These are phyloP conservation scores for Mycogone perniciosa DNA, from an alignment of 2,329 filamentous ascomycete species.

Conservation along the genomic window DNA sequence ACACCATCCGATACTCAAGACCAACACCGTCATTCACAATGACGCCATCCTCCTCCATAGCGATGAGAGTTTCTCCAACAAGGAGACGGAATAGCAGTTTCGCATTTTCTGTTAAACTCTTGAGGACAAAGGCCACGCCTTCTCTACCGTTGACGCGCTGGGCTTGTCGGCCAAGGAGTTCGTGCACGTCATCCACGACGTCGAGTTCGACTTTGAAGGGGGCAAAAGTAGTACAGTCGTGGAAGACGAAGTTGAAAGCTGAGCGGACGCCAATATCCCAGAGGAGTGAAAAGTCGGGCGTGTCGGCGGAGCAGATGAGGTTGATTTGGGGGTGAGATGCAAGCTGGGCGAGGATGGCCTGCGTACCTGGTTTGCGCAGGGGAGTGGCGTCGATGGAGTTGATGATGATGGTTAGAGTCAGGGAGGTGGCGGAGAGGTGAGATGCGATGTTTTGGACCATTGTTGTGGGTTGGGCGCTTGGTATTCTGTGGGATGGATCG, in stretches of 20 bases:
- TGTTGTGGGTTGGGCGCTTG: slow-evolving; percentile 58
- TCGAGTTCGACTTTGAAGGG: slow-evolving; percentile 69
- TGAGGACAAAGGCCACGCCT: slow-evolving; percentile 84
- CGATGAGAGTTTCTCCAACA: slow-evolving; percentile 73
- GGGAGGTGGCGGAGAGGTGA: slow-evolving; percentile 42
- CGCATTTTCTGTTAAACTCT: slow-evolving; percentile 86
- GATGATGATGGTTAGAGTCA: slow-evolving; percentile 61
- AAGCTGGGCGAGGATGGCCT: slow-evolving; percentile 69
- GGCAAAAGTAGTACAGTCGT: slow-evolving; percentile 87
- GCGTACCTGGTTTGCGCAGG: slow-evolving; percentile 63
- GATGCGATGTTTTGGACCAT: slow-evolving; percentile 62
- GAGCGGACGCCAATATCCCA: slow-evolving; percentile 86
- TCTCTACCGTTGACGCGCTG: slow-evolving; percentile 80
- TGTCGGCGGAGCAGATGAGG: slow-evolving; percentile 77
- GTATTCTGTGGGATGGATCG: slow-evolving; percentile 40
- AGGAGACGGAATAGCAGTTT: slow-evolving; percentile 79
- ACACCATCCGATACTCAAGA: slow-evolving; percentile 84
- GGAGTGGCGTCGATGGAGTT: slow-evolving; percentile 80
- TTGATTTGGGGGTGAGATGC: slow-evolving; percentile 66
- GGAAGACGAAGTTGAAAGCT: slow-evolving; percentile 80
- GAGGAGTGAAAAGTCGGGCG: slow-evolving; percentile 76
- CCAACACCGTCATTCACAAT: slow-evolving; percentile 48
- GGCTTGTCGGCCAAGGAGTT: slow-evolving; percentile 74
- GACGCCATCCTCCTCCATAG: slow-evolving; percentile 55
- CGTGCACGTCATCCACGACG: slow-evolving; percentile 84